A percentile compares a stretch with the other conserved stretches of the same genome.
Conservation (phyloP, 306 rosid species). For the Dalbergia cochinchinensis region DNA sequence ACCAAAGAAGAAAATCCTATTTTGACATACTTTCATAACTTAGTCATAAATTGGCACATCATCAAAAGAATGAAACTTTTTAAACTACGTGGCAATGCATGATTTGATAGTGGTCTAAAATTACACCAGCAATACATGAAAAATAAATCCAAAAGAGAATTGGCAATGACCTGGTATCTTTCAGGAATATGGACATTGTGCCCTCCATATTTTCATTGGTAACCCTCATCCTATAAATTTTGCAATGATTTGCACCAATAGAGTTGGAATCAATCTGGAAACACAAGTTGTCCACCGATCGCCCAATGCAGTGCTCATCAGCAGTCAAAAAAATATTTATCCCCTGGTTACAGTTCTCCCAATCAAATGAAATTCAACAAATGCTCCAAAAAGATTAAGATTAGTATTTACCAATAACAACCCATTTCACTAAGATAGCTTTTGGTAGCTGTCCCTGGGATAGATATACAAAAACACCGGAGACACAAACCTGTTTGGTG, state of each 20-base stretch:
- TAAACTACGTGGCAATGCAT: background rate
- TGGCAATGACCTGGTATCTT: slow-evolving; percentile 78
- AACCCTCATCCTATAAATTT: slow-evolving; percentile 62
- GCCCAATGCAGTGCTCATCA: slow-evolving; percentile 81
- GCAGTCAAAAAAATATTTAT: slow-evolving; percentile 73
- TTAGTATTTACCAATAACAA: background rate
- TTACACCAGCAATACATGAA: background rate
- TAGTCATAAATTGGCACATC: background rate
- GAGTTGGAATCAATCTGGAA: slow-evolving; percentile 80
- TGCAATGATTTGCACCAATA: slow-evolving; percentile 83
- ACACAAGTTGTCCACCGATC: slow-evolving; percentile 63
- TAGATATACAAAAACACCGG: too few relatives aligned
- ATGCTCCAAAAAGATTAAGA: background rate
- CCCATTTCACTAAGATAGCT: background rate
- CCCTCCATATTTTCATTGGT: slow-evolving; percentile 58
- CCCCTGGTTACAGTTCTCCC: slow-evolving; percentile 62
- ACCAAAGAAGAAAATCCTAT: background rate
- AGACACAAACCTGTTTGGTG: too few relatives aligned
- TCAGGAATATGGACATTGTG: slow-evolving; percentile 60
- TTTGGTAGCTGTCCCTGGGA: too few relatives aligned
- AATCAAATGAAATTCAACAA: slow-evolving; percentile 15
- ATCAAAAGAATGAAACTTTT: background rate
- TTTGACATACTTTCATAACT: background rate
- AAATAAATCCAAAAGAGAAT: background rate
- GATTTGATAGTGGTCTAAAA: background rate